A percentile compares a stretch with the other conserved stretches of the same genome.
These are phyloP conservation scores for Pisolithus thermaeus DNA, from an alignment of 1,284 basidiomycete genomes.

Conservation along the genomic window DNA sequence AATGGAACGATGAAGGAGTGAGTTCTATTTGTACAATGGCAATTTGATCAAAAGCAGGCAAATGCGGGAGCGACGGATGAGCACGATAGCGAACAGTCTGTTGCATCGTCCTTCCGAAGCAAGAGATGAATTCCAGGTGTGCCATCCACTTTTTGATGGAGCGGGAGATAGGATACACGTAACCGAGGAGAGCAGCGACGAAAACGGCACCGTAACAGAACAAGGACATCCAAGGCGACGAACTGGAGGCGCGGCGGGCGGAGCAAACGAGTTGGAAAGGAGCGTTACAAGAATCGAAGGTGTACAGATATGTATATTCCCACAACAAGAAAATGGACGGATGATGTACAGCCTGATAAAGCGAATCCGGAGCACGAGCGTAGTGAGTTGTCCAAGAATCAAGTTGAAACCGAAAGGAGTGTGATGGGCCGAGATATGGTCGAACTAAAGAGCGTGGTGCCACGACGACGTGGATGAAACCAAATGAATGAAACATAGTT, in stretches of 20 bases:
- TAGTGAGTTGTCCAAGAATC: not conserved
- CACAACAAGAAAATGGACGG: conserved; percentile 21
- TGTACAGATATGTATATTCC: conserved; percentile 27
- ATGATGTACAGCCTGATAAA: conserved; percentile 11
- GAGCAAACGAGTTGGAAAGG: not conserved
- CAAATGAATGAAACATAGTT: not conserved
- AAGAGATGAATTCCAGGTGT: too few species aligned
- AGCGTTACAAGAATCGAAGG: conserved; percentile 9
- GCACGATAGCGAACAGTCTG: too few species aligned
- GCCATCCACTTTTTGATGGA: not conserved
- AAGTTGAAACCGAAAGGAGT: conserved; percentile 1
- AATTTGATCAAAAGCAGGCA: too few species aligned
- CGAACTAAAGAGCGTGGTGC: not conserved
- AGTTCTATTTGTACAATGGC: too few species aligned
- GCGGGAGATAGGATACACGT: not conserved
- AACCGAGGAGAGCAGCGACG: not conserved
- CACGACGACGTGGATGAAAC: not conserved
- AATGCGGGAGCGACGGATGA: too few species aligned
- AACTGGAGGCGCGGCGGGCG: conserved; percentile 3
- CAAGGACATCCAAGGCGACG: conserved; percentile 5
- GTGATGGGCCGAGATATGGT: conserved; percentile 6
- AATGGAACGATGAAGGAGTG: too few species aligned
- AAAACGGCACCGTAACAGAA: conserved; percentile 1
- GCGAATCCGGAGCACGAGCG: conserved; percentile 8
- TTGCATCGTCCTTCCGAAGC: too few species aligned